A percentile compares a stretch with the other conserved stretches of the same genome.
These are phyloP conservation scores for Plantago major DNA, from an alignment of 257 asterid genomes.

Conservation along the genomic window DNA sequence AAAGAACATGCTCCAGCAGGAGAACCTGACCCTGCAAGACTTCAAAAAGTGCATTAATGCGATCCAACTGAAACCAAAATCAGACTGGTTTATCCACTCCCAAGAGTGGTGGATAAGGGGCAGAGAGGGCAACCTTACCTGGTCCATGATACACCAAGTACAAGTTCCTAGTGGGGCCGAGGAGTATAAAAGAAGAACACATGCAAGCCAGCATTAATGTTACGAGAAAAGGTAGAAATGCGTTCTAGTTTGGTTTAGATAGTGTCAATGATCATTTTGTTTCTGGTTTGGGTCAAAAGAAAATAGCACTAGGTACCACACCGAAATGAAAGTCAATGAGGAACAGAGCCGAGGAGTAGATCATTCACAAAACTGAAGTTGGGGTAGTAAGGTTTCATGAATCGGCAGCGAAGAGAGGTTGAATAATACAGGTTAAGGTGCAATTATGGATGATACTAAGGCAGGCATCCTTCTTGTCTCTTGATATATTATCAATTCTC, in stretches of 20 bases:
- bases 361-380: not conserved
- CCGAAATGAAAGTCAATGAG: not conserved
- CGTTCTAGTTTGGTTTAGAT: not conserved
- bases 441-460: not conserved
- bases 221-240: not conserved
- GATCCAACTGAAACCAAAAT: conserved; percentile 1
- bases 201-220: not conserved
- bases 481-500: not conserved
- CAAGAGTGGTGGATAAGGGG: not conserved
- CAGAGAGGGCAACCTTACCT: conserved; percentile 26
- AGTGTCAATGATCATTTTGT: not conserved
- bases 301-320: not conserved
- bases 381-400: not conserved
- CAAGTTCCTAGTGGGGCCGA: too few relatives aligned
- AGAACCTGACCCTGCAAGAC: conserved; percentile 47
- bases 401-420: too few relatives aligned
- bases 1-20: conserved; percentile 38
- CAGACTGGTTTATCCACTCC: conserved; percentile 1
- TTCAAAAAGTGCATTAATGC: conserved; percentile 30
- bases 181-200: too few relatives aligned
- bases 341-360: not conserved
- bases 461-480: not conserved
- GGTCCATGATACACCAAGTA: conserved; percentile 7
- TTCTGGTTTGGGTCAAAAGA: not conserved
- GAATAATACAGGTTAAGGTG: not conserved